phyloP scores from a whole-genome alignment of 2,329 filamentous ascomycete genomes.

The Metarhizium album region DNA sequence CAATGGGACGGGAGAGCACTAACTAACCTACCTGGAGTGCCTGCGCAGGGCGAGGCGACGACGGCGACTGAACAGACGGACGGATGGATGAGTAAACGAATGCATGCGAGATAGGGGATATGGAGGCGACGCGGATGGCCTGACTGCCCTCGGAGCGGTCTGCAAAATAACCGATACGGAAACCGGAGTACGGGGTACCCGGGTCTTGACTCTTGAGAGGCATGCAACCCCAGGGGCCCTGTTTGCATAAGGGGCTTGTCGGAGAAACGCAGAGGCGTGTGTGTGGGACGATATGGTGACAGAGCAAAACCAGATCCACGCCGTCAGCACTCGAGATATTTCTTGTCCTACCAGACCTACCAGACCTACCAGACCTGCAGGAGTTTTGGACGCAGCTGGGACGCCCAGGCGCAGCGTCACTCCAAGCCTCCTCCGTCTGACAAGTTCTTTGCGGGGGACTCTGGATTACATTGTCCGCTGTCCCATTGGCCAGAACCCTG shows the following conservation, averaged over 20 bases:
- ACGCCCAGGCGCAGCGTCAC: conserved; percentile 6
- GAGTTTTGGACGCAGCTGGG: too few relatives aligned
- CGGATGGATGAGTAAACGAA: neutral
- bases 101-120: neutral
- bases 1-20: neutral
- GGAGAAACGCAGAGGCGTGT: neutral
- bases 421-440: neutral
- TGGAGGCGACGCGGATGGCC: neutral
- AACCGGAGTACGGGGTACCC: neutral
- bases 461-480: conserved; percentile 9
- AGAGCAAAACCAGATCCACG: neutral
- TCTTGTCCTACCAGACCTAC: too few relatives aligned
- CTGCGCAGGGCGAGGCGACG: neutral
- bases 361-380: too few relatives aligned
- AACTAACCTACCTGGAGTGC: neutral
- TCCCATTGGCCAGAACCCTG: conserved; percentile 7
- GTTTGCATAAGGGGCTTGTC: neutral
- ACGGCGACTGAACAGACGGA: too few relatives aligned
- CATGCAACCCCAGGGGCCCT: neutral
- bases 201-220: too few relatives aligned
- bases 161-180: neutral
- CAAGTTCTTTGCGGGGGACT: conserved; percentile 1
- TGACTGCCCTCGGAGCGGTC: neutral
- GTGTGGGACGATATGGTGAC: neutral
- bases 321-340: neutral